Evolutionary conservation across 257 asterid species (phyloP), one percentile per base, ranked within the genome.

Genomic region (Echites panduratus): DNA sequence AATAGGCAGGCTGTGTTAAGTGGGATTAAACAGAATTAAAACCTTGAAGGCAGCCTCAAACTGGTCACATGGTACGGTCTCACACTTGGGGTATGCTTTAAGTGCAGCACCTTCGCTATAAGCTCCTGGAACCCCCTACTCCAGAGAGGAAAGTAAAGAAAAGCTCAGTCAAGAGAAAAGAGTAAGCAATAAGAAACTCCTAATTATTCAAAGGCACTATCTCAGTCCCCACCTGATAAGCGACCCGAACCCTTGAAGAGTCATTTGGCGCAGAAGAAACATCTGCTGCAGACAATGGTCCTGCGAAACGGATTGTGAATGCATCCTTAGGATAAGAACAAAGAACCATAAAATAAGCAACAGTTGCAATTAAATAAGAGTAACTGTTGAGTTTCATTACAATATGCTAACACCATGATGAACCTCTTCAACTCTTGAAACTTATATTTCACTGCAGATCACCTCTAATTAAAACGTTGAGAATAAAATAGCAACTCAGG

Each of bases 21-120:
- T 10, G 54, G 47, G 68, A 45, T 50, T 62, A 40, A 73, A 44
- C 54, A 62, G 82, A 54, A 64, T 38, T 4, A 20, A 59, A 49
- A 91, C 99, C 97, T 89, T 87, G 84, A 95, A 90, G 22, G 89
- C 93, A 22, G 88, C 97, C 85, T 95, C 99, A 73, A 81, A 90
- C 65, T 92, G 84, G 66, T 92, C 97, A 77, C 97, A 95, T 9
- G 98, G 98, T 35, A 95, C 98, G n/a, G 99, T 82, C 85, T 90
- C 96, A 69, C 98, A 86, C 43, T 76, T 77, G 1, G 98, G 99
- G 81, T 88, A 95, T 72, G 90, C 99, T 86, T 90, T 90, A 64
- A 90, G 78, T 14, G 99, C 99, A 72, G 99, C 99, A 73, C 85
- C 83, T 82, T 94, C 96, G 71, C 99, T 89, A 70, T 89, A 94